Evolutionary conservation across 371 early-diverging fungal genomes (phyloP), one percentile per base, ranked within the genome.

Genomic region (Cokeromyces recurvatus): DNA sequence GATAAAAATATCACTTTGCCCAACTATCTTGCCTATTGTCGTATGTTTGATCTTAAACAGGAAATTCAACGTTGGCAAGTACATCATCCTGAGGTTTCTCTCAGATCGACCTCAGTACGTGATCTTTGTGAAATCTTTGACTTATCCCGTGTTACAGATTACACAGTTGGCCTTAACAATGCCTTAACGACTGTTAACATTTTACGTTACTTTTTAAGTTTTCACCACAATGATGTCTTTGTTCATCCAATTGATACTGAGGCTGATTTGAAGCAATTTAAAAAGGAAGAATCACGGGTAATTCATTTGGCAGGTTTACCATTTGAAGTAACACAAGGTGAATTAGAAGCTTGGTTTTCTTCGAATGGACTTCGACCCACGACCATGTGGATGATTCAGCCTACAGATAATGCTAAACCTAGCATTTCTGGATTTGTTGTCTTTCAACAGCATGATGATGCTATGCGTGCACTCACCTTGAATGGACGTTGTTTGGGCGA

Each of bases 11-110:
- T 90, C n/a, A 60, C 66, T 6, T 51, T 90, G 7, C 82, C 87
- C 2, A 48, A 50, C 6, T 84, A 84, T 39, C 65, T 86, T 17
- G 61, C 69, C 11, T 74, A 73, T 36, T 71, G 77, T 43, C 68
- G 78, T 24, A 81, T 86, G 66, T 90, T 86, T 60, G 90, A 90
- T 55, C 68, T 84, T 25, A 86, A 81, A 64, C 78, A 81, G 37
- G 88, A 90, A 55, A 79, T 77, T 25, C 77, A 77, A 46, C 80
- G 77, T 19, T 81, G 78, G 79, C 78, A 74, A 46, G 77, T 78
- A n/a, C 78, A 79, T 43, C 83, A 82, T 48, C 69, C 80, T 21
- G 79, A 84, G 25, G 70, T 78, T 15, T 68, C 59, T 16, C 62
- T 81, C 22, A 67, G 72, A 24, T 65, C 71, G 9, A 73, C 73